phyloP scores from a whole-genome alignment of 2,329 filamentous ascomycete genomes.

The Microsporum canis region DNA sequence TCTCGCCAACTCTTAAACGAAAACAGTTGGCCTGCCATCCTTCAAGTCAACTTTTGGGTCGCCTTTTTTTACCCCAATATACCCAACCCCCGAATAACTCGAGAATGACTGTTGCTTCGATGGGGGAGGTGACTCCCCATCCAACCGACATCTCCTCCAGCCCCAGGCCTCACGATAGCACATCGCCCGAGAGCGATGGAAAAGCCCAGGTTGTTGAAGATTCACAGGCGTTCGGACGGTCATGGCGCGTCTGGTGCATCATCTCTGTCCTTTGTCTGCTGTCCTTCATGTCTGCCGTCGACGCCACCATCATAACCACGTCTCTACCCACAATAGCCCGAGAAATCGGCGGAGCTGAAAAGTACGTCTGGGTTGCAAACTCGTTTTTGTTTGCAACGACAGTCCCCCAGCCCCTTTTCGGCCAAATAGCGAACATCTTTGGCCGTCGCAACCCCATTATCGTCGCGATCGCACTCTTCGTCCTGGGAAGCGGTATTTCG shows the following conservation, averaged over 20 bases:
- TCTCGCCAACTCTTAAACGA: no score
- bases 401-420: constrained; percentile 39
- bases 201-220: background rate
- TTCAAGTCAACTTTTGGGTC: no score
- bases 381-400: constrained; percentile 21
- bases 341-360: constrained; percentile 20
- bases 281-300: constrained; percentile 24
- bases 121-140: background rate
- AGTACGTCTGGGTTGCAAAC: constrained; percentile 26
- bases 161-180: background rate
- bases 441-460: constrained; percentile 37
- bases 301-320: constrained; percentile 30
- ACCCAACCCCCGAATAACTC: no score
- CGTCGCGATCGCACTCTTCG: constrained; percentile 34
- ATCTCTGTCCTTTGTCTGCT: constrained; percentile 4
- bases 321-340: constrained; percentile 29
- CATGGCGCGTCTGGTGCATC: constrained; percentile 5
- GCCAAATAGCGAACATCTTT: constrained; percentile 42
- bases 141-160: background rate
- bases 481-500: constrained; percentile 41
- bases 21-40: no score
- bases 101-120: background rate
- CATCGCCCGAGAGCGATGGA: background rate
- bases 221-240: background rate
- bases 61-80: no score